Evolutionary conservation across 495 filamentous ascomycete genomes (phyloP), one percentile per base, ranked within the genome.

Genomic region (Penicillium coprophilum): DNA sequence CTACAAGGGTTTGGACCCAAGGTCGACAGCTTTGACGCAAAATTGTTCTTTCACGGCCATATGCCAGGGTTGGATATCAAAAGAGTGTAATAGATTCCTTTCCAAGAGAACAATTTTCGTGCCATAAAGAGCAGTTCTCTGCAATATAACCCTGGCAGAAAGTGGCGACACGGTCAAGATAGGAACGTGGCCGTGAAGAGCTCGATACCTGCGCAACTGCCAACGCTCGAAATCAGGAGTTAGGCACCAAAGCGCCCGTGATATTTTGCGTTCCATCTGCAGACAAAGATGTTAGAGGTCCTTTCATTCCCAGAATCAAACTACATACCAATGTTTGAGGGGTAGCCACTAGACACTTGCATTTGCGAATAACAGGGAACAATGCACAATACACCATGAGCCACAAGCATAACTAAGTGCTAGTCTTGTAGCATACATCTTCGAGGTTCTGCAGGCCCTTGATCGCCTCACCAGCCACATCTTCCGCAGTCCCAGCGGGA

Each of bases 381-480:
- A 46, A 27, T 17, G 7, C 34, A 38, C 34, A 38, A 38, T 17
- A n/a, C n/a, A 38, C 7, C 13, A 38, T 38, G 34, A n/a, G 13
- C 31, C 17, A 23, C 15, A 43, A 39, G 21, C 23, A 23, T 6
- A 32, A 13, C 7, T 23, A 54, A 21, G 54, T 53, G 41, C 40
- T 58, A 21, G 19, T 52, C 17, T 60, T 61, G 54, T 84, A 80
- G 68, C 88, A 90, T 41, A 81, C 79, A 54, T 82, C 77, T 60
- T 89, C 81, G 20, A 92, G 73, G 58, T 81, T 78, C 47, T 74
- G 63, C 21, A 91, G 70, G 24, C 73, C 76, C 21, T 67, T 60
- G 48, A 80, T 69, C 11, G 77, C 71, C 44, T 88, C 87, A 21
- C 83, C 77, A 30, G 86, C 73, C 41, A 90, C 74, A 53, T 89